Percentiles rank a stretch among this genome's conserved stretches.
phyloP scores from a whole-genome alignment of 345 rosid species.

The Syzygium jambos region DNA sequence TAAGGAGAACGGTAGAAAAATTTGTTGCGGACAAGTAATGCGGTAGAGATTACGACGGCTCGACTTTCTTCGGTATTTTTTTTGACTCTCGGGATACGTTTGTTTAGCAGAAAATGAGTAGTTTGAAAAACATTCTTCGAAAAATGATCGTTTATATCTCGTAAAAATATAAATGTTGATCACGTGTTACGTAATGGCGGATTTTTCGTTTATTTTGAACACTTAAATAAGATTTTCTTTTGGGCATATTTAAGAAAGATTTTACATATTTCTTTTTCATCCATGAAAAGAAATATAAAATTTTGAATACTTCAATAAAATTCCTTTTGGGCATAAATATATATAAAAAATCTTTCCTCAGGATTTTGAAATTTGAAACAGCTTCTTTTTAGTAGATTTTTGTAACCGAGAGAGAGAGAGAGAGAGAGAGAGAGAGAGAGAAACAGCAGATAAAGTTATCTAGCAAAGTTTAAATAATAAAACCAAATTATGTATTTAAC shows the following conservation, averaged over 20 bases:
- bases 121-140: too few relatives aligned
- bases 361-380: neutral
- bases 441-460: neutral
- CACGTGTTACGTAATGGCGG: neutral
- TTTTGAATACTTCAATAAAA: too few relatives aligned
- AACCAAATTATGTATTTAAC: neutral
- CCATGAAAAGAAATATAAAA: too few relatives aligned
- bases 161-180: neutral
- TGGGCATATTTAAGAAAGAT: neutral
- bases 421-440: conserved; percentile 8
- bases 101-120: too few relatives aligned
- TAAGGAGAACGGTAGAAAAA: accelerated
- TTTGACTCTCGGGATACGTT: neutral
- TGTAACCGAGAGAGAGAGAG: conserved; percentile 7
- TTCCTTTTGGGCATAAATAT: too few relatives aligned
- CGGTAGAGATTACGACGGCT: neutral
- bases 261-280: neutral
- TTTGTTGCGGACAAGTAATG: neutral
- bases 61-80: neutral
- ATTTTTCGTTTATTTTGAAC: neutral
- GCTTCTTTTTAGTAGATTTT: conserved; percentile 1
- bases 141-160: too few relatives aligned
- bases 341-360: neutral
- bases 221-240: neutral
- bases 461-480: neutral